These are phyloP conservation scores for Solanum sitiens DNA, from an alignment of 257 asterid genomes.

Conservation along the genomic window DNA sequence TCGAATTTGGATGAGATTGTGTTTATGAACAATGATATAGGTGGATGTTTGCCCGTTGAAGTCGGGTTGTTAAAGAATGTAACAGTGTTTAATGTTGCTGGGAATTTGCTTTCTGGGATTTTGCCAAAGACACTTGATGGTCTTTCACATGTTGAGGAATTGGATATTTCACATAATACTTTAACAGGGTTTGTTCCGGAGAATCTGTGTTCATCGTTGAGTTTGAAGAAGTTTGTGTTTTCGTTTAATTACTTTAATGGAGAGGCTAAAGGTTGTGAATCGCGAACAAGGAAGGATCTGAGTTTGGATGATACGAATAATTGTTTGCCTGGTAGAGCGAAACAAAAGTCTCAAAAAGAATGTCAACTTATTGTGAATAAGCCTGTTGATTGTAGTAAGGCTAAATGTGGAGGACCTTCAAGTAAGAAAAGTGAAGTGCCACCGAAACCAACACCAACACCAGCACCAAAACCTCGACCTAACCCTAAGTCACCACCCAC, in stretches of 20 bases:
- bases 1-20: constrained; percentile 15
- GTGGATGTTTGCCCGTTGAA: constrained; percentile 15
- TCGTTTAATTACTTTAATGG: constrained; percentile 15
- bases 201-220: constrained; percentile 10
- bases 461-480: background rate
- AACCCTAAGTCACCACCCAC: background rate
- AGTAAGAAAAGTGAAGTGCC: background rate
- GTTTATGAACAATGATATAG: background rate
- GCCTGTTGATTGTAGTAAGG: constrained; percentile 16
- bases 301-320: constrained; percentile 8
- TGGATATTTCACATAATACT: constrained; percentile 13
- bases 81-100: constrained; percentile 6
- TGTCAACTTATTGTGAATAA: constrained; percentile 17
- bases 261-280: constrained; percentile 8
- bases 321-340: constrained; percentile 20
- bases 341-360: constrained; percentile 11
- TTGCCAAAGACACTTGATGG: constrained; percentile 15
- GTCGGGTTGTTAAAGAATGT: constrained; percentile 9
- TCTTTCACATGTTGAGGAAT: constrained; percentile 4
- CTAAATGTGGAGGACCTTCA: constrained; percentile 1
- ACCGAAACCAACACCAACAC: background rate
- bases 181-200: constrained; percentile 23
- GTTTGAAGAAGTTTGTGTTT: constrained; percentile 10
- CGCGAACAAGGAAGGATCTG: background rate
- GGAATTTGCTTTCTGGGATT: constrained; percentile 11